Conservation (phyloP, 2,329 filamentous ascomycete genomes). For the Aureobasidium sp. region DNA sequence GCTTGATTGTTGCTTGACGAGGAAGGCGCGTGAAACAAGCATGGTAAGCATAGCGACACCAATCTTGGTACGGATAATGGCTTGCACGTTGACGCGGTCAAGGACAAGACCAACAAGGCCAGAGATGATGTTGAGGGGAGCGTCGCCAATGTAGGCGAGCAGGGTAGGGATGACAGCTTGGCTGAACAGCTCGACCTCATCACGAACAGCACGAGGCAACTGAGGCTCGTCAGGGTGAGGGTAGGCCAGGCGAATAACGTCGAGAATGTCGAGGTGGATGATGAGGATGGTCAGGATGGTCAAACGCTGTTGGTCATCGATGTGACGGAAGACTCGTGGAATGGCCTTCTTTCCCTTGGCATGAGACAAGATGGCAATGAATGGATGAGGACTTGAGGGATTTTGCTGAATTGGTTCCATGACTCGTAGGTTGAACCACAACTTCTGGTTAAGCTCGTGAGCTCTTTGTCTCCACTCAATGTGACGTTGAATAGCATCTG, state of each 20-base stretch:
- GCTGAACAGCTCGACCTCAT: constrained; percentile 88
- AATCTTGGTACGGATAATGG: constrained; percentile 79
- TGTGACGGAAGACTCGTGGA: constrained; percentile 87
- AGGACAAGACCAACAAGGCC: constrained; percentile 82
- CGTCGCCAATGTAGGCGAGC: constrained; percentile 84
- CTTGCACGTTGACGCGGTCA: constrained; percentile 70
- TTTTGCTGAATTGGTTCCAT: constrained; percentile 73
- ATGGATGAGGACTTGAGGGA: constrained; percentile 68
- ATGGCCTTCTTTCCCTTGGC: constrained; percentile 95
- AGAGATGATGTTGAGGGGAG: constrained; percentile 82
- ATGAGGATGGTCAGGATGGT: constrained; percentile 95
- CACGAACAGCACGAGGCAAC: constrained; percentile 69
- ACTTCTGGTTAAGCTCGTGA: constrained; percentile 63
- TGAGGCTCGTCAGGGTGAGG: constrained; percentile 63
- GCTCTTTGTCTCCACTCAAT: constrained; percentile 72
- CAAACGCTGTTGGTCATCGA: constrained; percentile 85
- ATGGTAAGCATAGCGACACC: constrained; percentile 88
- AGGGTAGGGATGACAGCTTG: constrained; percentile 82
- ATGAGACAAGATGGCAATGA: constrained; percentile 91
- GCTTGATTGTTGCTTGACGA: constrained; percentile 75
- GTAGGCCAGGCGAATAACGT: constrained; percentile 78
- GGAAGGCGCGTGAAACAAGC: constrained; percentile 86
- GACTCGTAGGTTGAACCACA: constrained; percentile 86
- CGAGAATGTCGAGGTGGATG: constrained; percentile 83
- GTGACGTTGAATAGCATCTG: constrained; percentile 64